Evolutionary conservation across 2,329 filamentous ascomycete genomes (phyloP), one percentile per base, ranked within the genome.

Genomic region (Alternaria novae-zelandiae): DNA sequence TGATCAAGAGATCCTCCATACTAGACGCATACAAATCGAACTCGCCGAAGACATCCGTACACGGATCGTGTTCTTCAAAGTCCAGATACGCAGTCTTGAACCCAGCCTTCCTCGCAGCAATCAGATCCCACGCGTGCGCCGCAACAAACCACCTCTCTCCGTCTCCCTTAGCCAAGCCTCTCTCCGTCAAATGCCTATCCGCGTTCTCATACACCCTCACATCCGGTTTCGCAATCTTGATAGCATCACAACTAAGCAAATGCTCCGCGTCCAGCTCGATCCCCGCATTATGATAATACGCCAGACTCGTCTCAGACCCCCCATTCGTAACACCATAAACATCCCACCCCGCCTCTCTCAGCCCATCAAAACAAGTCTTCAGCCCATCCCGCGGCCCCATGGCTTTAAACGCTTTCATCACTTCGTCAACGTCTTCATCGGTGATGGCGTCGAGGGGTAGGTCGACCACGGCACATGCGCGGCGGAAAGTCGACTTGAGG

Each of bases 321-420:
- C 71, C 71, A n/a, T 74, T 74, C n/a, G 71, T 74, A 2, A 74
- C 71, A 6, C 47, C 70, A 43, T 70, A 70, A 0, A 73, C 65
- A 50, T 70, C 71, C 70, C 70, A 74, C 0, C 66, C 69, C 9
- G 59, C 65, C 2, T 65, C 65, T 20, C 67, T 36, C 32, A 74
- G 21, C 1, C 71, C 70, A 41, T 74, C 71, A 15, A 70, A 70
- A 51, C 69, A 72, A 2, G n/a, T 57, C 10, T 73, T 74, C 21
- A 74, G 41, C 0, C 70, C 70, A 12, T 68, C 61, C 6, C 70
- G 60, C 7, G 71, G 69, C 4, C 26, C 55, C 69, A 74, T 73
- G 17, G 54, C 57, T 45, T 68, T 71, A 44, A 74, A 74, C 3
- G 70, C 71, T 12, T 63, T 64, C 71, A 73, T 74, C 0, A 74